These are phyloP conservation scores for Fusarium sarcochroum DNA, from an alignment of 2,329 filamentous ascomycete genomes.

Conservation along the genomic window DNA sequence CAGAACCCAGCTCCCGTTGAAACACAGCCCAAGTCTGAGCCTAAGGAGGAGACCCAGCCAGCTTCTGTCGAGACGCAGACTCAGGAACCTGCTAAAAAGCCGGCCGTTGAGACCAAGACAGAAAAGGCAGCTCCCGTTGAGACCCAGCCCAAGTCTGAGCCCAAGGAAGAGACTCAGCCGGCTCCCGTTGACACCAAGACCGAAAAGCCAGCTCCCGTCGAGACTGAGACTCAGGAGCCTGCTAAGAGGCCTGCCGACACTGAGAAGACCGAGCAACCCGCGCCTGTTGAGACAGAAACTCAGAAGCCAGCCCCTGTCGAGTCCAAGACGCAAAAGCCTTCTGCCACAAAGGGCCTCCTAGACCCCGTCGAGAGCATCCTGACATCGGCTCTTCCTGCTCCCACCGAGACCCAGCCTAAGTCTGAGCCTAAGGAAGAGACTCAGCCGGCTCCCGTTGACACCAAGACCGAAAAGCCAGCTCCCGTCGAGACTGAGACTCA, in stretches of 20 bases:
- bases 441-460: slow-evolving; percentile 10
- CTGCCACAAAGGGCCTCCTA: slow-evolving; percentile 20
- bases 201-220: not conserved
- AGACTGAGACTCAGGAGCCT: slow-evolving; percentile 9
- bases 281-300: not conserved
- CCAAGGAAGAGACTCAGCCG: slow-evolving; percentile 15
- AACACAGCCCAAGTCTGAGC: not conserved
- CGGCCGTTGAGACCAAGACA: too few species aligned
- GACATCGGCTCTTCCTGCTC: slow-evolving; percentile 13
- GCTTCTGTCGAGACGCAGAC: slow-evolving; percentile 19
- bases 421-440: slow-evolving; percentile 15
- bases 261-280: not conserved
- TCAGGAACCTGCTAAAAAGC: slow-evolving; percentile 3
- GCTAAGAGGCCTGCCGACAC: slow-evolving; percentile 13
- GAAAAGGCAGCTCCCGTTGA: not conserved
- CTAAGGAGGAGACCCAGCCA: slow-evolving; percentile 10
- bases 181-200: slow-evolving; percentile 7
- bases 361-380: slow-evolving; percentile 32
- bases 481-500: slow-evolving; percentile 6
- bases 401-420: slow-evolving; percentile 9
- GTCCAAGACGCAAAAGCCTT: slow-evolving; percentile 18
- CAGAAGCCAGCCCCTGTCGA: slow-evolving; percentile 12
- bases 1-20: not conserved
- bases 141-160: slow-evolving; percentile 14
- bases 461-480: not conserved